phyloP scores from a whole-genome alignment of 2,329 filamentous ascomycete species.

The Chaetomiaceae sp. region DNA sequence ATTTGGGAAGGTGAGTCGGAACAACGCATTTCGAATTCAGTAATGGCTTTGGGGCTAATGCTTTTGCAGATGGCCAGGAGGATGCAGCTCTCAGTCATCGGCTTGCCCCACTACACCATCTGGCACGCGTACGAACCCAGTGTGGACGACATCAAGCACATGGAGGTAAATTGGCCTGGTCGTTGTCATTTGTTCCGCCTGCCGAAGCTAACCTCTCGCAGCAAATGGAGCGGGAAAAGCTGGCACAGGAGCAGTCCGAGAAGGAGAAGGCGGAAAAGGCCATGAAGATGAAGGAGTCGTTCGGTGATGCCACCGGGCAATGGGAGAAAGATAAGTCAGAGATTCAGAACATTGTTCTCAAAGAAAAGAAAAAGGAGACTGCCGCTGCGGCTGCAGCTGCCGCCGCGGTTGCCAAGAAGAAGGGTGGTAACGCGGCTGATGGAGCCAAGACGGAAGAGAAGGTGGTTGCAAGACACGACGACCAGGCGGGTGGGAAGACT shows the following conservation, averaged over 20 bases:
- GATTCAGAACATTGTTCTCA: slow-evolving; percentile 61
- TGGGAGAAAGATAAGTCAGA: slow-evolving; percentile 88
- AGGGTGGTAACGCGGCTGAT: slow-evolving; percentile 7
- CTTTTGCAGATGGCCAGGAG: slow-evolving; percentile 78
- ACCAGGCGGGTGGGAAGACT: slow-evolving; percentile 8
- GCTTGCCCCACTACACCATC: slow-evolving; percentile 94
- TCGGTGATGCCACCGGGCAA: slow-evolving; percentile 67
- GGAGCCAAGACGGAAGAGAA: slow-evolving; percentile 14
- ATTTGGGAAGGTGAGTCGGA: slow-evolving; percentile 93
- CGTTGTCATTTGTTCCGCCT: not conserved
- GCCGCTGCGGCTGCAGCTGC: slow-evolving; percentile 11
- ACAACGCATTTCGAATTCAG: too few relatives aligned
- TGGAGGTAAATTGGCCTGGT: slow-evolving; percentile 78
- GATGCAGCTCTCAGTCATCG: slow-evolving; percentile 93
- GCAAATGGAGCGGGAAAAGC: slow-evolving; percentile 89
- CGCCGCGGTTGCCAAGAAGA: slow-evolving; percentile 10
- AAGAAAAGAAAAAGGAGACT: slow-evolving; percentile 42
- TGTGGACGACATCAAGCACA: slow-evolving; percentile 92
- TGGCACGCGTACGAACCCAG: slow-evolving; percentile 99
- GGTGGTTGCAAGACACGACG: slow-evolving; percentile 6
- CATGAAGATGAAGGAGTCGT: slow-evolving; percentile 74
- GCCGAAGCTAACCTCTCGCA: slow-evolving; percentile 32
- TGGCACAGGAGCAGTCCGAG: slow-evolving; percentile 74
- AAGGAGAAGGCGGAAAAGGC: slow-evolving; percentile 63
- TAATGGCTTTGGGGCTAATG: slow-evolving; percentile 9